Conservation (phyloP, 805 yeast species). For the Lipomyces japonicus region DNA sequence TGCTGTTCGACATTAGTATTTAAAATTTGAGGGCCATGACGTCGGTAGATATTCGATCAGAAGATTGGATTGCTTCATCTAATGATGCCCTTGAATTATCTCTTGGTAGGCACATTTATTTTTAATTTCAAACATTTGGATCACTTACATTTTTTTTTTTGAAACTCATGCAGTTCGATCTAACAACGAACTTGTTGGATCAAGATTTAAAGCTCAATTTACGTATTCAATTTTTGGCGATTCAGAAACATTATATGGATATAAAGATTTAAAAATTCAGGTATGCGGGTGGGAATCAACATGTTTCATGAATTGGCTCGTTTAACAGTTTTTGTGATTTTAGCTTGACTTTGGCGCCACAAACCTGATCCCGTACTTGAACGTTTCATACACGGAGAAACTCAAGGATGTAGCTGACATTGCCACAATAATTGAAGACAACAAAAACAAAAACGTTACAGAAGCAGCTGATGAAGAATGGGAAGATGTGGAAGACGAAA, state of each 20-base stretch:
- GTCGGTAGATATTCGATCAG: slow-evolving; percentile 38
- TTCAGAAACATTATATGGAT: slow-evolving; percentile 84
- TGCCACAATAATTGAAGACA: slow-evolving; percentile 13
- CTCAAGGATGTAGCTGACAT: slow-evolving; percentile 35
- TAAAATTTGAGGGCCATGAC: no score
- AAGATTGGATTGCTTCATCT: slow-evolving; percentile 70
- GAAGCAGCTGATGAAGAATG: slow-evolving; percentile 13
- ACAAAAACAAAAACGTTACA: slow-evolving; percentile 2
- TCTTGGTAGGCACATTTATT: slow-evolving; percentile 30
- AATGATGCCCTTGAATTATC: slow-evolving; percentile 63
- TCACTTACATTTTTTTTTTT: background rate
- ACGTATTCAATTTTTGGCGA: slow-evolving; percentile 95
- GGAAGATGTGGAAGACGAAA: slow-evolving; percentile 17
- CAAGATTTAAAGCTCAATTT: slow-evolving; percentile 64
- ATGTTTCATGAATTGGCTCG: background rate
- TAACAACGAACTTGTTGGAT: slow-evolving; percentile 6
- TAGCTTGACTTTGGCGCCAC: slow-evolving; percentile 64
- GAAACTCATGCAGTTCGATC: slow-evolving; percentile 11
- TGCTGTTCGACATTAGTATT: no score
- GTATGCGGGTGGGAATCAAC: slow-evolving; percentile 31
- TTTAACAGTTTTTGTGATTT: no score
- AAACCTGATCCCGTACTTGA: slow-evolving; percentile 69
- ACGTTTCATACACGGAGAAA: slow-evolving; percentile 53
- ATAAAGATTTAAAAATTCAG: slow-evolving; percentile 60
- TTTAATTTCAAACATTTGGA: background rate